phyloP scores from a whole-genome alignment of 257 asterid species.

The Leptodermis oblonga region DNA sequence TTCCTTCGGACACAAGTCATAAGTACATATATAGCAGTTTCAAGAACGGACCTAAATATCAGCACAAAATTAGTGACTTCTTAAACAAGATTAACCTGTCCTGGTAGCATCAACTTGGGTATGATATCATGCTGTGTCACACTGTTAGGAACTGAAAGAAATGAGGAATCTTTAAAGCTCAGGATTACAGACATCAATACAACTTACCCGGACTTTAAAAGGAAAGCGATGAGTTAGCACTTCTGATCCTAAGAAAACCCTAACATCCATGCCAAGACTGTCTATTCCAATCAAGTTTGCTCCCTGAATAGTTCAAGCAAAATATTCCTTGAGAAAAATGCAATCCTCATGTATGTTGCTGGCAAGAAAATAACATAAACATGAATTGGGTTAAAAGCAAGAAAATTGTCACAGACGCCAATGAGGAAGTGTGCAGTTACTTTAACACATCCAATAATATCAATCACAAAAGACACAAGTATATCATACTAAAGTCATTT shows the following conservation, averaged over 20 bases:
- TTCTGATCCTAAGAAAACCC: slow-evolving; percentile 63
- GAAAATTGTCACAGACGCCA: neutral
- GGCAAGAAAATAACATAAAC: neutral
- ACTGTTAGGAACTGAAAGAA: neutral
- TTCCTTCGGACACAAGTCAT: no score
- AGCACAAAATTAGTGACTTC: no score
- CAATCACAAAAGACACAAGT: no score
- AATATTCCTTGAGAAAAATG: slow-evolving; percentile 8
- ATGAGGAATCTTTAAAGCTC: neutral
- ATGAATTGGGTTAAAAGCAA: neutral
- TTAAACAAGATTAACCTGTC: neutral
- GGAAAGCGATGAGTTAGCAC: slow-evolving; percentile 70
- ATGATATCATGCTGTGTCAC: neutral
- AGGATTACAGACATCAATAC: neutral
- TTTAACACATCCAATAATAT: neutral
- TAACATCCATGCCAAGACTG: slow-evolving; percentile 76
- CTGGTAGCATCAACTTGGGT: neutral
- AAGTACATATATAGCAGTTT: neutral
- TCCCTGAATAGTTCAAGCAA: slow-evolving; percentile 28
- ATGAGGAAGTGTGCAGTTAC: neutral
- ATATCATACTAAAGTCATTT: neutral
- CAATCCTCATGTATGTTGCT: neutral
- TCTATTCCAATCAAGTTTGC: slow-evolving; percentile 73
- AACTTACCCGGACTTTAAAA: slow-evolving; percentile 64
- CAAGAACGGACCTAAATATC: neutral